A percentile compares a stretch with the other conserved stretches of the same genome.
Conservation (phyloP, 129 eudicot species). For the Flaveria ramosissima region DNA sequence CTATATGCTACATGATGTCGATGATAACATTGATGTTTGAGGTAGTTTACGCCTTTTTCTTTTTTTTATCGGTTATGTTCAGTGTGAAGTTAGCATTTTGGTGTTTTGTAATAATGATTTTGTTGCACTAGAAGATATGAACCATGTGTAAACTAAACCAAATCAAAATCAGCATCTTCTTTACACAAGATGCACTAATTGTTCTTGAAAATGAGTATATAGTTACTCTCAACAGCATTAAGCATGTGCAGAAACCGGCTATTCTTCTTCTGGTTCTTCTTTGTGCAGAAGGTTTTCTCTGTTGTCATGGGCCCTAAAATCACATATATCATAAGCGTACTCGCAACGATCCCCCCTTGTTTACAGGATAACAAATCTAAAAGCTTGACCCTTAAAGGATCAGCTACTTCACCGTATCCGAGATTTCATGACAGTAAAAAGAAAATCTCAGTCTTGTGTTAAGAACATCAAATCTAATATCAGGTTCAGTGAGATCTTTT, state of each 20-base stretch:
- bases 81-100: no score
- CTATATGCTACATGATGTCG: no score
- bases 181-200: conserved; percentile 25
- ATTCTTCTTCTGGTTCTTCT: conserved; percentile 92
- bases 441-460: no score
- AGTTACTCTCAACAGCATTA: conserved; percentile 7
- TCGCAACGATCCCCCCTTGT: conserved; percentile 95
- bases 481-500: no score
- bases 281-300: conserved; percentile 92
- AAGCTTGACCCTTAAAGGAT: conserved; percentile 72
- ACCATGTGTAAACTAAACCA: no score
- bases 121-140: no score
- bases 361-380: conserved; percentile 80
- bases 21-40: no score
- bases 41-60: no score
- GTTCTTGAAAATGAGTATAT: not conserved
- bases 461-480: no score
- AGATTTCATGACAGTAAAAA: conserved; percentile 52
- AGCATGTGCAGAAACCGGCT: not conserved
- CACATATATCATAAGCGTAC: conserved; percentile 96
- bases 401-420: conserved; percentile 98
- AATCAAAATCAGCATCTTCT: not conserved
- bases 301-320: conserved; percentile 96
- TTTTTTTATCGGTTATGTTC: no score
- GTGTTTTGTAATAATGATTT: no score